phyloP scores from a whole-genome alignment of 495 filamentous ascomycete species.

The Penicillium odoratum region DNA sequence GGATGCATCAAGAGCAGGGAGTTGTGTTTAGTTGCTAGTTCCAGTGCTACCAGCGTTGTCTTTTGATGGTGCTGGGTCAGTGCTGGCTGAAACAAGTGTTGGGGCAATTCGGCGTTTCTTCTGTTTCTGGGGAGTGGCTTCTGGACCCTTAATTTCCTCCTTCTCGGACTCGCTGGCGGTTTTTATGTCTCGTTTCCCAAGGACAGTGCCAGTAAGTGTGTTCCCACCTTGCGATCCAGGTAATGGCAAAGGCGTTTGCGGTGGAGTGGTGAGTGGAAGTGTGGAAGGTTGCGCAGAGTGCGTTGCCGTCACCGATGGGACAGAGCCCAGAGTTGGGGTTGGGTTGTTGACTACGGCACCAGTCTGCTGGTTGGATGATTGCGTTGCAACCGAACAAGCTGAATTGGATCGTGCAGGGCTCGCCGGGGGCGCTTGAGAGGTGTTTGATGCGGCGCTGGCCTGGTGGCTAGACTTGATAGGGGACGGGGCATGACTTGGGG shows the following conservation, averaged over 20 bases:
- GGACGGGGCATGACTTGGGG: conserved; percentile 63
- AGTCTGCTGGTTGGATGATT: conserved; percentile 40
- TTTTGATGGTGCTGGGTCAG: conserved; percentile 22
- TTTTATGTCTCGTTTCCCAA: conserved; percentile 58
- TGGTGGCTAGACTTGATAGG: conserved; percentile 53
- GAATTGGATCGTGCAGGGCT: conserved; percentile 85
- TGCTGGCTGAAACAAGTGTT: conserved; percentile 56
- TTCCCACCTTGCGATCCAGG: conserved; percentile 40
- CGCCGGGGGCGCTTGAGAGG: conserved; percentile 58
- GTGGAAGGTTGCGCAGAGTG: conserved; percentile 57
- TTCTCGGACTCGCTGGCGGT: conserved; percentile 54
- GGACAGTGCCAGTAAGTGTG: conserved; percentile 42
- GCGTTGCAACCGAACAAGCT: conserved; percentile 76
- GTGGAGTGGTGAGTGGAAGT: conserved; percentile 72
- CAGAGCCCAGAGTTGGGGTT: conserved; percentile 68
- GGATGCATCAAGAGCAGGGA: neutral
- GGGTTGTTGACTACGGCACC: conserved; percentile 68
- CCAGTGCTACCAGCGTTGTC: conserved; percentile 12
- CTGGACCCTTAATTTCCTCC: conserved; percentile 57
- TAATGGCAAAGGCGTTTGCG: conserved; percentile 67
- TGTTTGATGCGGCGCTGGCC: conserved; percentile 29
- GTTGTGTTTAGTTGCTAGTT: neutral
- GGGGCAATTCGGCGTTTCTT: conserved; percentile 82
- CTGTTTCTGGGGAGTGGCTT: conserved; percentile 41
- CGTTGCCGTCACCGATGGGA: conserved; percentile 71